Evolutionary conservation across 306 rosid species (phyloP), one percentile per base, ranked within the genome.

Genomic region (Castanea crenata): DNA sequence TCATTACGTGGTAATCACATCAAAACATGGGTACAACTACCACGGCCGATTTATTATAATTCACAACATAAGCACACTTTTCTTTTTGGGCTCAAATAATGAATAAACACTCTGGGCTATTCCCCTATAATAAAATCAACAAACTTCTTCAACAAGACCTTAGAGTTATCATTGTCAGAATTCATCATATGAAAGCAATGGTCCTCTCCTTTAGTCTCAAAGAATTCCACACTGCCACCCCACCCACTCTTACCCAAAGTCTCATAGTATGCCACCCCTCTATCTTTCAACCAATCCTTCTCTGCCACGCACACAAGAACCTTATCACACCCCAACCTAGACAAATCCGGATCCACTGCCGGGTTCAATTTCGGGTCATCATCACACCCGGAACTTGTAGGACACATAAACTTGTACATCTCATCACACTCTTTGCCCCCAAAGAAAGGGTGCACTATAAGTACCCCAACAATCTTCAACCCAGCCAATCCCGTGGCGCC

Each of bases 251-350:
- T 23, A 23, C 23, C 69, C 69, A 74, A 58, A 14, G 69, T 63
- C 55, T 58, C 55, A 57, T 34, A 74, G 34, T 58, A 56, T 38
- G 25, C 69, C 70, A 62, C 49, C 13, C 69, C 78, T 34, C 78
- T 74, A 63, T 74, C 78, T 27, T 54, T 74, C 55, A 74, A 68
- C 70, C 63, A 62, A 58, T 74, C 78, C 54, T 59, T 74, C 35
- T 74, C 54, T 9, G 16, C 54, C 54, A 46, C 15, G 15, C 54
- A 11, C 13, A 46, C 15, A 10, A 46, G 54, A 67, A 5, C 69
- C 68, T 67, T 55, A 67, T n/a, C 55, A 74, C 19, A 56, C 55
- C 29, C 35, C 56, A 46, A 3, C 54, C 16, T 46, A 10, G 54
- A 46, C 54, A 46, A 10, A 46, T 11, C 15, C 4, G 54, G 15